phyloP scores from a whole-genome alignment of 2,329 filamentous ascomycete species.

The Colletotrichum eremochloae region DNA sequence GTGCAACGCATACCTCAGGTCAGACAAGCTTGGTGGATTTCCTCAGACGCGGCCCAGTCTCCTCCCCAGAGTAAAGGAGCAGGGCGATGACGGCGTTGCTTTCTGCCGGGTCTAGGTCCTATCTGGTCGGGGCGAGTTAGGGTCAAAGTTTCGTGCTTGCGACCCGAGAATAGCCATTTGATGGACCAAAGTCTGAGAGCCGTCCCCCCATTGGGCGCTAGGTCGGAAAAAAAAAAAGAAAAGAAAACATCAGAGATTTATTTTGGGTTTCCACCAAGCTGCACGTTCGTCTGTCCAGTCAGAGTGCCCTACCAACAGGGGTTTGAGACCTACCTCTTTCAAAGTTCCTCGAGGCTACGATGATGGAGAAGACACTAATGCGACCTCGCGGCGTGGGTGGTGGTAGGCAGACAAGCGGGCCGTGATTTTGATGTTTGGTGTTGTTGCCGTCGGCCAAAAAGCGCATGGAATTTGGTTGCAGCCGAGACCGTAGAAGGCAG shows the following conservation, averaged over 20 bases:
- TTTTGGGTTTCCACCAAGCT: slow-evolving; percentile 22
- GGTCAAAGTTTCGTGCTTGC: neutral
- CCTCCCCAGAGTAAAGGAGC: neutral
- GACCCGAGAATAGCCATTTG: slow-evolving; percentile 4
- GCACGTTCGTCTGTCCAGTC: neutral
- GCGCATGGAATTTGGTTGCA: slow-evolving; percentile 10
- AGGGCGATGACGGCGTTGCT: neutral
- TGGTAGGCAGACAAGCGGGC: too few species aligned
- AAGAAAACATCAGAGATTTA: slow-evolving; percentile 29
- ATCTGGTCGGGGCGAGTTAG: neutral
- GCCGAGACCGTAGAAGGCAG: slow-evolving; percentile 24
- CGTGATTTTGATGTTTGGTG: neutral
- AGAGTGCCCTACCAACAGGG: neutral
- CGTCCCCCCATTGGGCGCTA: slow-evolving; percentile 19
- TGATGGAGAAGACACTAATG: neutral
- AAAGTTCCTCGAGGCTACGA: neutral
- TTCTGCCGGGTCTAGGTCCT: neutral
- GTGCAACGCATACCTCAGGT: neutral
- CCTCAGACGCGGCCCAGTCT: slow-evolving; percentile 1
- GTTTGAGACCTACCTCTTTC: neutral
- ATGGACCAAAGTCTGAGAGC: neutral
- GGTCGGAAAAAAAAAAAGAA: neutral
- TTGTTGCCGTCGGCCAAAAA: slow-evolving; percentile 3
- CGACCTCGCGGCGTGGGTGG: neutral
- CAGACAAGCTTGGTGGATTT: neutral